Evolutionary conservation across 1,284 basidiomycete species (phyloP).

Genomic region (Erythrobasidium hasegawianum): DNA sequence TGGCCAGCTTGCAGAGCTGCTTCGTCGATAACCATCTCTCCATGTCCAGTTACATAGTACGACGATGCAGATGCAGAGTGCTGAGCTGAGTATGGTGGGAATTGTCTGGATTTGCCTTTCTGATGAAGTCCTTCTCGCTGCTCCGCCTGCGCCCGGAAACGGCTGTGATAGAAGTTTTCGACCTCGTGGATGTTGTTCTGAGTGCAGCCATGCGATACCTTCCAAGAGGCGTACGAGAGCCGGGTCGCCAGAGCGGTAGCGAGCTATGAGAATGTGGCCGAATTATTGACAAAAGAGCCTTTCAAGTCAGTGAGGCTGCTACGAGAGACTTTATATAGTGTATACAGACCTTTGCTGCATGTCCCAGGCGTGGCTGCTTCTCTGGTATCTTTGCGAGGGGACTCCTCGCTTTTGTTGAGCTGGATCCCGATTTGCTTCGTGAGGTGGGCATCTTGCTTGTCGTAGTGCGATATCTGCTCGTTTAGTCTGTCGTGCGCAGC

Average conservation of each 20-base stretch:
- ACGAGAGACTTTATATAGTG: no score
- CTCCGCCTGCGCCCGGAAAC: constrained; percentile 12
- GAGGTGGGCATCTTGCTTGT: no score
- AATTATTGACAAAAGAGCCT: no score
- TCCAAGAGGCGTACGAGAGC: constrained; percentile 31
- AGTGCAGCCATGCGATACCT: constrained; percentile 32
- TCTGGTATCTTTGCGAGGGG: not conserved
- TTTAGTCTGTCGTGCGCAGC: no score
- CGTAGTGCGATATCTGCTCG: no score
- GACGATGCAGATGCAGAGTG: not conserved
- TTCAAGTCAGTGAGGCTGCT: no score
- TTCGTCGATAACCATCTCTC: not conserved
- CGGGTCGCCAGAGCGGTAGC: constrained; percentile 17
- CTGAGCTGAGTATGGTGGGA: not conserved
- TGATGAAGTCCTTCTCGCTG: not conserved
- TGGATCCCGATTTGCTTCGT: no score
- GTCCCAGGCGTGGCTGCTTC: not conserved
- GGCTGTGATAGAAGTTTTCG: constrained; percentile 30
- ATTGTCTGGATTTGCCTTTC: not conserved
- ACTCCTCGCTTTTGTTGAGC: not conserved
- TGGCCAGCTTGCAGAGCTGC: not conserved
- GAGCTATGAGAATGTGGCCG: constrained; percentile 2
- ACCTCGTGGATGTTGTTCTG: constrained; percentile 35
- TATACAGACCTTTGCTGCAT: not conserved
- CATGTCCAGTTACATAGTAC: not conserved